Evolutionary conservation across 2,329 filamentous ascomycete genomes (phyloP), one percentile per base, ranked within the genome.

Genomic region (Diaporthe sp.): DNA sequence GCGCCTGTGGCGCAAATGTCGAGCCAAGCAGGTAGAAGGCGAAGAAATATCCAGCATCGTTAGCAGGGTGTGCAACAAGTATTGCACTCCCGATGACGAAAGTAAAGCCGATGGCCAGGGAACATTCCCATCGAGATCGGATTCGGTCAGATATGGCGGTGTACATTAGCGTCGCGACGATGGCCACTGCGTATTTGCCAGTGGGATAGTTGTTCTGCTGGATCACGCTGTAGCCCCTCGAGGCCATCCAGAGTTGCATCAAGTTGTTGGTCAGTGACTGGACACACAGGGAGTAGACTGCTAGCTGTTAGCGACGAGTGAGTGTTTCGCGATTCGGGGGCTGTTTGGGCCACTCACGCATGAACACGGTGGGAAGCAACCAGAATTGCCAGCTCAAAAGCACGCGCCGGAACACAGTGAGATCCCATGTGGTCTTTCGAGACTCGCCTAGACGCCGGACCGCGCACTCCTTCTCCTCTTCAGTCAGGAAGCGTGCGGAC

Each of bases 121-220:
- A 87, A 13, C 83, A 84, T 78, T 87, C 82, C 85, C 85, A 87
- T 51, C 85, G 85, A 1, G 85, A 86, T 28, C 83, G 81, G 0
- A 86, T 82, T 55, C 80, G 84, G 79, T 87, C 85, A 22, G 85
- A 86, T 25, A 86, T 81, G 31, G 81, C 79, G 31, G 85, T 84
- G 78, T 87, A 87, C 20, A 81, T 39, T 20, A 87, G 79, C 0
- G 85, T 87, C 2, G 84, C 85, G 0, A 86, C 75, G 42, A 87
- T 87, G 17, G 84, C 86, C 0, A 83, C 83, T 1, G 83, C 86
- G 74, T 86, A 85, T 22, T 85, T 81, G 1, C 79, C 84, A 0
- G 85, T 86, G 0, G 86, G 86, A 67, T 86, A 87, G 76, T 85
- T 86, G 78, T 87, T 87, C 74, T 87, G 84, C 76, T 87, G 84